phyloP scores from a whole-genome alignment of 1,139 yeast genomes.

The Candida glucosophila region DNA sequence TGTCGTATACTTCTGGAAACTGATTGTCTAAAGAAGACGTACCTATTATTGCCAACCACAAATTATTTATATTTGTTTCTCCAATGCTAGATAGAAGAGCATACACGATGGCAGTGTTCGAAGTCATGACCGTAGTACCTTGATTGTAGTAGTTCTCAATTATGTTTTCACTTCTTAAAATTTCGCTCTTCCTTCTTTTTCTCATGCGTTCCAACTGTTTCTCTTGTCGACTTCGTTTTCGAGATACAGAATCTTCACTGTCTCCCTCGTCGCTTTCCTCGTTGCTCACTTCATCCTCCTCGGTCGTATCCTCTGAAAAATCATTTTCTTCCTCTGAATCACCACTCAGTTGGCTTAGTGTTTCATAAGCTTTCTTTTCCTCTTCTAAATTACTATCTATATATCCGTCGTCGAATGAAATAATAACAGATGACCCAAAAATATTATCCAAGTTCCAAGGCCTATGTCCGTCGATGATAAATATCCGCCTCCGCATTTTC shows the following conservation, averaged over 20 bases:
- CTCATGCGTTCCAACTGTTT: slow-evolving; percentile 17
- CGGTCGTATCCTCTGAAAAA: slow-evolving; percentile 15
- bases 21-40: slow-evolving; percentile 72
- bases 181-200: slow-evolving; percentile 20
- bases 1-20: slow-evolving; percentile 70
- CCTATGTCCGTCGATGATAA: slow-evolving; percentile 82
- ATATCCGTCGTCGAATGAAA: slow-evolving; percentile 83
- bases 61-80: slow-evolving; percentile 43
- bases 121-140: slow-evolving; percentile 72
- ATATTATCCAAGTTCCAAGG: slow-evolving; percentile 96
- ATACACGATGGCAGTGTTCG: slow-evolving; percentile 73
- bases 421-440: slow-evolving; percentile 73
- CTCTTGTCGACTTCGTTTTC: slow-evolving; percentile 26
- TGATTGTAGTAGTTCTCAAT: slow-evolving; percentile 70
- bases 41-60: slow-evolving; percentile 90
- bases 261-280: slow-evolving; percentile 13
- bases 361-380: slow-evolving; percentile 49
- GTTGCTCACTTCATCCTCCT: slow-evolving; percentile 12
- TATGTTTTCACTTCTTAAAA: slow-evolving; percentile 47
- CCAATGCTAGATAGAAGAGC: slow-evolving; percentile 72
- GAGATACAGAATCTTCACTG: slow-evolving; percentile 15
- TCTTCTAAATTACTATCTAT: slow-evolving; percentile 47
- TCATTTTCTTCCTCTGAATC: slow-evolving; percentile 15
- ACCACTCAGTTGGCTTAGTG: slow-evolving; percentile 9
- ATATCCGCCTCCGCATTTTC: slow-evolving; percentile 32